Evolutionary conservation across 83 land plant genomes (phyloP).

Genomic region (Diphasiastrum complanatum): DNA sequence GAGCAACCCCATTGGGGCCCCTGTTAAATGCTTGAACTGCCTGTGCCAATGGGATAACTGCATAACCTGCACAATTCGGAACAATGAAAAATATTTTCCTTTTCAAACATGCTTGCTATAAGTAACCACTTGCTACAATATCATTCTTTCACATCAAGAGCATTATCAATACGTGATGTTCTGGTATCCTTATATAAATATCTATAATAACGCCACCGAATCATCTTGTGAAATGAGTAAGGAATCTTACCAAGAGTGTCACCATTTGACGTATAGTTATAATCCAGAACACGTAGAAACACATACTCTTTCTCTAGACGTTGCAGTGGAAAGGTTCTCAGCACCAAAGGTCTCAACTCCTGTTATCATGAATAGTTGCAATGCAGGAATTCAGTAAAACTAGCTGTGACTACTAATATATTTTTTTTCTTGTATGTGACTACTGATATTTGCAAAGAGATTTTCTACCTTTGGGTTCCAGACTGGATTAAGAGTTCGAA

Average conservation of each 20-base stretch:
- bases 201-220: neutral
- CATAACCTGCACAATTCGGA: slow-evolving; percentile 32
- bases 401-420: too few species aligned
- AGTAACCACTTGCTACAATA: slow-evolving; percentile 1
- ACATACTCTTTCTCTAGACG: slow-evolving; percentile 43
- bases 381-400: neutral
- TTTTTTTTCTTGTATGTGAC: too few species aligned
- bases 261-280: slow-evolving; percentile 20
- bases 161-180: neutral
- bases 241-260: slow-evolving; percentile 25
- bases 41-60: slow-evolving; percentile 34
- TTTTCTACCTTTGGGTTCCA: slow-evolving; percentile 30
- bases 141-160: slow-evolving; percentile 4
- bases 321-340: slow-evolving; percentile 34
- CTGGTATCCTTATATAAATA: slow-evolving; percentile 4
- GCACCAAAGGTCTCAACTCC: slow-evolving; percentile 41
- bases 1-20: slow-evolving; percentile 20
- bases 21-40: slow-evolving; percentile 39
- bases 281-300: slow-evolving; percentile 35
- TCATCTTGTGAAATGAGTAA: neutral
- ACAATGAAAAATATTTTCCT: neutral
- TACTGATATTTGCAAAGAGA: neutral
- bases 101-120: neutral
- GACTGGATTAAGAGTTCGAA: slow-evolving; percentile 45
- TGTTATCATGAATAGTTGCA: slow-evolving; percentile 2